A percentile compares a stretch with the other conserved stretches of the same genome.
phyloP scores from a whole-genome alignment of 106 monocot genomes.

The Dioscorea dumetorum region DNA sequence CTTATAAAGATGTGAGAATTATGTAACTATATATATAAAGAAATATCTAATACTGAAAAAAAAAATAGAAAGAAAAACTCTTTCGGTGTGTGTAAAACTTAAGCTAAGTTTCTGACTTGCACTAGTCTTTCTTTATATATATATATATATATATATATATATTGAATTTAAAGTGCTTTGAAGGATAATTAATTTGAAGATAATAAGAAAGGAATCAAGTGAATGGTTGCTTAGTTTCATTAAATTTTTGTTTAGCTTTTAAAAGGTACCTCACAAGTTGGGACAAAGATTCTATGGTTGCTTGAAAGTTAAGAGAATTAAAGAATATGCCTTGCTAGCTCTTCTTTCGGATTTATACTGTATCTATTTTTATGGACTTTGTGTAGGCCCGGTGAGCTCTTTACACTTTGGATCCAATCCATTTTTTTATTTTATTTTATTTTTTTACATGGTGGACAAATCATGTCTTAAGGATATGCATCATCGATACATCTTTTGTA shows the following conservation, averaged over 20 bases:
- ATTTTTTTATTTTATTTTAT: no score
- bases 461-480: no score
- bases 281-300: conserved; percentile 19
- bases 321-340: conserved; percentile 4
- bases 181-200: neutral
- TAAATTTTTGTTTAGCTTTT: neutral
- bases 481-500: no score
- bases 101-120: neutral
- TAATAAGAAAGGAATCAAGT: neutral
- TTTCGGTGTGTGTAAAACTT: neutral
- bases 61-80: no score
- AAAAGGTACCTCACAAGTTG: conserved; percentile 6
- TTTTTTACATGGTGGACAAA: no score
- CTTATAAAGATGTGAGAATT: neutral
- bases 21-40: neutral
- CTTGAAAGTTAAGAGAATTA: conserved; percentile 15
- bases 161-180: neutral
- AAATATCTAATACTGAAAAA: neutral
- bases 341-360: neutral
- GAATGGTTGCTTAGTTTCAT: neutral
- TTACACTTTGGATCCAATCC: no score
- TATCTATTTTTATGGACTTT: no score
- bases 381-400: no score
- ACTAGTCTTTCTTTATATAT: neutral
- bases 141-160: no score